A percentile compares a stretch with the other conserved stretches of the same genome.
Evolutionary conservation across 2,329 filamentous ascomycete species (phyloP).

Genomic region (Hymenoscyphus albidus): DNA sequence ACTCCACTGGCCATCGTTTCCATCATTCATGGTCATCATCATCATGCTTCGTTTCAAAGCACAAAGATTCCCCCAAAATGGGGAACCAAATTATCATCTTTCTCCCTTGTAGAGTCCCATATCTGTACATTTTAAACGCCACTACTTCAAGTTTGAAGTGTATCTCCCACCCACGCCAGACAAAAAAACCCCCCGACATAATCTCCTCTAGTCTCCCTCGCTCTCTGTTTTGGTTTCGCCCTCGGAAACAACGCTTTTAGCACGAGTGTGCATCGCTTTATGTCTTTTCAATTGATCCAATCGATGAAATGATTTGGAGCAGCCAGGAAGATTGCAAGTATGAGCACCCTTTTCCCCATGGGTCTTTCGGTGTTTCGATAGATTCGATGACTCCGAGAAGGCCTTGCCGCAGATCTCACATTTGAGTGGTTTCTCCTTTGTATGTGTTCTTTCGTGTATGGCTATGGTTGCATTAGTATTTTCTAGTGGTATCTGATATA

Average conservation of each 20-base stretch:
- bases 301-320: slow-evolving; percentile 55
- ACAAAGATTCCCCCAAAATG: no score
- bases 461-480: slow-evolving; percentile 38
- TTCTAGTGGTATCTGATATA: background rate
- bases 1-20: no score
- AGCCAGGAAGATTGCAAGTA: slow-evolving; percentile 46
- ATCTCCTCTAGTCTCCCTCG: slow-evolving; percentile 4
- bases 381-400: slow-evolving; percentile 63
- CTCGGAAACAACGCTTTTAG: slow-evolving; percentile 1
- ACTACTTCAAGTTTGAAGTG: no score
- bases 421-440: slow-evolving; percentile 58
- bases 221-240: slow-evolving; percentile 11
- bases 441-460: slow-evolving; percentile 65
- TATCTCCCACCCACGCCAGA: no score
- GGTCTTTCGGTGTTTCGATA: slow-evolving; percentile 62
- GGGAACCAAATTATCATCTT: no score
- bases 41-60: no score
- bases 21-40: no score
- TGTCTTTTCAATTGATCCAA: slow-evolving; percentile 59
- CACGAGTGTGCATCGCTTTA: slow-evolving; percentile 30
- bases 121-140: no score
- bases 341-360: slow-evolving; percentile 52
- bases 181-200: no score
- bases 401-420: slow-evolving; percentile 56
- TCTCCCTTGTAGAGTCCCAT: no score